Percentiles rank a stretch among this genome's conserved stretches.
These are phyloP conservation scores for Vanderwaltozyma polyspora DNA, from an alignment of 805 yeast species.

Conservation along the genomic window DNA sequence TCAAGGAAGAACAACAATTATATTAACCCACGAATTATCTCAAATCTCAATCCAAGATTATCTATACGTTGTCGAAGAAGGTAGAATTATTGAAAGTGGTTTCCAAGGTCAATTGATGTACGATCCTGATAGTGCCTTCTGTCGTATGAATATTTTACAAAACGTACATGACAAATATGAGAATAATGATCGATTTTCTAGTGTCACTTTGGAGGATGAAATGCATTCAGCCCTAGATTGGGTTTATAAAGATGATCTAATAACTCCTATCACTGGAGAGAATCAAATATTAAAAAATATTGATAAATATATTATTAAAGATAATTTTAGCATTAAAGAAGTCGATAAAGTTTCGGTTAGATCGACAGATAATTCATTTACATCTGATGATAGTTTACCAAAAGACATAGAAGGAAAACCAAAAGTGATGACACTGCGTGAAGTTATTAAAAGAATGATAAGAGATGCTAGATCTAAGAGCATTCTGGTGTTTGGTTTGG, in stretches of 20 bases:
- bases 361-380: not conserved
- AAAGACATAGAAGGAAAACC: not conserved
- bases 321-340: too few species aligned
- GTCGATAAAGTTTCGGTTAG: not conserved
- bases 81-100: constrained; percentile 41
- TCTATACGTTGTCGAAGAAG: constrained; percentile 50
- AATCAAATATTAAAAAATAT: not conserved
- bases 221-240: not conserved
- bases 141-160: constrained; percentile 6
- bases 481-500: constrained; percentile 38
- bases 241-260: not conserved
- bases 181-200: not conserved
- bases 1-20: constrained; percentile 57
- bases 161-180: constrained; percentile 2
- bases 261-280: not conserved
- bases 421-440: constrained; percentile 17
- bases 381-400: not conserved
- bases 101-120: constrained; percentile 25
- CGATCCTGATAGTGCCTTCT: constrained; percentile 6
- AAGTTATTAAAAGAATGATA: constrained; percentile 24
- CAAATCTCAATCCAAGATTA: constrained; percentile 48
- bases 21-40: constrained; percentile 66
- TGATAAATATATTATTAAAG: not conserved
- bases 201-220: too few species aligned
- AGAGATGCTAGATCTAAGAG: constrained; percentile 17